Evolutionary conservation across 345 rosid genomes (phyloP).

Genomic region (Citropsis articulata): DNA sequence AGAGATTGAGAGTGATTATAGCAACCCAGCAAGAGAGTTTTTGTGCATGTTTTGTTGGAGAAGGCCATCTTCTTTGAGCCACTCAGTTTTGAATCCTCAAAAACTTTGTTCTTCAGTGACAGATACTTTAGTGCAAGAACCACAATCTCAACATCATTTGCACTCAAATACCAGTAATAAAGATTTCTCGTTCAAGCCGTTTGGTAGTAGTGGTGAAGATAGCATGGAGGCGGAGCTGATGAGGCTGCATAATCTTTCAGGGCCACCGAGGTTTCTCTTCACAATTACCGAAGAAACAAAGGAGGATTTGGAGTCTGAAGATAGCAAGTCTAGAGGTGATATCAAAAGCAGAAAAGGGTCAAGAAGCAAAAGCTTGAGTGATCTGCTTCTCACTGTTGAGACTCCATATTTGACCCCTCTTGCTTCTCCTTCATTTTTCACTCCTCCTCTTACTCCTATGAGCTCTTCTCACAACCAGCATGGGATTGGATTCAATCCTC

Average conservation of each 20-base stretch:
- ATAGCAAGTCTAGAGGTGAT: slow-evolving; percentile 50
- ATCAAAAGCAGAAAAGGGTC: slow-evolving; percentile 36
- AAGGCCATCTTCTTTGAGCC: slow-evolving; percentile 42
- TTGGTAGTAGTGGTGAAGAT: slow-evolving; percentile 23
- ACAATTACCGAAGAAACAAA: slow-evolving; percentile 88
- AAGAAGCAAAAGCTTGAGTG: slow-evolving; percentile 64
- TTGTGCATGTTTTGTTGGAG: slow-evolving; percentile 73
- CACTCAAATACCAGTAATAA: slow-evolving; percentile 27
- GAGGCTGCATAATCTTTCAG: slow-evolving; percentile 47
- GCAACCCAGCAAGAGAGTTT: slow-evolving; percentile 73
- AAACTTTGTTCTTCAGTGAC: slow-evolving; percentile 33
- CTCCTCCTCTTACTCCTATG: slow-evolving; percentile 85
- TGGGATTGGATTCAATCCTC: slow-evolving; percentile 50
- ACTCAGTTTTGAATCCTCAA: slow-evolving; percentile 39
- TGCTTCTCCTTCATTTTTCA: slow-evolving; percentile 84
- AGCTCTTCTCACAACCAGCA: slow-evolving; percentile 30
- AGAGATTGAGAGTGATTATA: slow-evolving; percentile 52
- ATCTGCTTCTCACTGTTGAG: slow-evolving; percentile 63
- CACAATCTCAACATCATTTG: slow-evolving; percentile 28
- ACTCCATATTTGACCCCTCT: slow-evolving; percentile 89
- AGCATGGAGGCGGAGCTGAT: slow-evolving; percentile 52
- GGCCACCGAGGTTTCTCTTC: slow-evolving; percentile 72
- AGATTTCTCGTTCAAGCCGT: slow-evolving; percentile 43
- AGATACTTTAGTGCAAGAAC: slow-evolving; percentile 31
- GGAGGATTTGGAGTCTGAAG: slow-evolving; percentile 87